Percentiles rank a stretch among this genome's conserved stretches.
Evolutionary conservation across 768 basidiomycete genomes (phyloP).

Genomic region (Auriscalpium orientale): DNA sequence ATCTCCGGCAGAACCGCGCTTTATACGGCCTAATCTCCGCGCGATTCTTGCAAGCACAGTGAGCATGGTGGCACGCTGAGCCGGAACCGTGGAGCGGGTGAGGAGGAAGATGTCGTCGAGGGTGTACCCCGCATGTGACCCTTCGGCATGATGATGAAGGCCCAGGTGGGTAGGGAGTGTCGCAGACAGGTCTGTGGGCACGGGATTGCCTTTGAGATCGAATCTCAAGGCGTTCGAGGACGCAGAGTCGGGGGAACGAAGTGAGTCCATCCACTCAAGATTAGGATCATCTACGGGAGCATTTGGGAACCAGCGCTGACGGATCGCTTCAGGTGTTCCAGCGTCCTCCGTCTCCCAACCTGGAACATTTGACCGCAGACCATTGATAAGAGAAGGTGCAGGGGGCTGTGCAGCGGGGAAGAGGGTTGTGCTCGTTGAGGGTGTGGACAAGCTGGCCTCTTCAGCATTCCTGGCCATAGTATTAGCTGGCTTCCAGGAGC

Average conservation of each 20-base stretch:
- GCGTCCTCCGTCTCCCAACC: slow-evolving; percentile 39
- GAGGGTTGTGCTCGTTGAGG: no score
- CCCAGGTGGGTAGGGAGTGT: slow-evolving; percentile 78
- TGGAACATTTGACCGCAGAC: neutral
- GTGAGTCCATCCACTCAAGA: slow-evolving; percentile 68
- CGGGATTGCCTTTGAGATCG: slow-evolving; percentile 65
- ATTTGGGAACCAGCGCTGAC: slow-evolving; percentile 73
- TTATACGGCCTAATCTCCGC: slow-evolving; percentile 22
- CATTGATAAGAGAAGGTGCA: neutral
- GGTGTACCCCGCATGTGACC: slow-evolving; percentile 79
- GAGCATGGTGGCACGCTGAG: slow-evolving; percentile 80
- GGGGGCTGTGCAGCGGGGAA: neutral
- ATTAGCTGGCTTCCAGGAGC: neutral
- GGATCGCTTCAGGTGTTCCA: slow-evolving; percentile 79
- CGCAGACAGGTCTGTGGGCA: slow-evolving; percentile 45
- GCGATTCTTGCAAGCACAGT: slow-evolving; percentile 59
- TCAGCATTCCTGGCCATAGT: no score
- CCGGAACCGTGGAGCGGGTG: slow-evolving; percentile 71
- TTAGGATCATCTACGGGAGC: slow-evolving; percentile 62
- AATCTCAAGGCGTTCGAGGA: slow-evolving; percentile 38
- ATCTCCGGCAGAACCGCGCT: slow-evolving; percentile 20
- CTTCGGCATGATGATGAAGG: slow-evolving; percentile 84
- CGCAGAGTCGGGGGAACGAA: slow-evolving; percentile 21
- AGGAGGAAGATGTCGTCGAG: slow-evolving; percentile 79
- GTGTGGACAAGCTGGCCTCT: no score